phyloP scores from a whole-genome alignment of 139 green algal genomes.

The Penium margaritaceum region DNA sequence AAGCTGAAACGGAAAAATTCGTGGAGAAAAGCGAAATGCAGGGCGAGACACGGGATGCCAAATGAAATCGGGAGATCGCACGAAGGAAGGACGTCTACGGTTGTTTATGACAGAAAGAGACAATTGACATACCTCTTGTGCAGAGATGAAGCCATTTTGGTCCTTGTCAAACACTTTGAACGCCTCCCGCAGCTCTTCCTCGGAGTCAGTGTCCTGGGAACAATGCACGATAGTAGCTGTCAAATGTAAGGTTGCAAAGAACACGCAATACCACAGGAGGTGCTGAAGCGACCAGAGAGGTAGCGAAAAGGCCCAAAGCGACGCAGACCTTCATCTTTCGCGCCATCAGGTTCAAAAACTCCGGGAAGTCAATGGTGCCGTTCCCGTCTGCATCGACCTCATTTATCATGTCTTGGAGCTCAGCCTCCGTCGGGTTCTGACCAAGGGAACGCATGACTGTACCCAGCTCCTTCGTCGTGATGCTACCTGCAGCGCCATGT shows the following conservation, averaged over 20 bases:
- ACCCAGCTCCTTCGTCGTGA: constrained; percentile 84
- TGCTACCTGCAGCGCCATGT: constrained; percentile 50
- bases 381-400: constrained; percentile 98
- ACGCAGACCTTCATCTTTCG: constrained; percentile 91
- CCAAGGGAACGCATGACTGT: constrained; percentile 97
- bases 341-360: constrained; percentile 97
- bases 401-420: constrained; percentile 99
- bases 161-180: constrained; percentile 99
- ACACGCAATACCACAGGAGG: too few relatives aligned
- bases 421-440: constrained; percentile 97
- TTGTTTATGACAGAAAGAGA: too few relatives aligned
- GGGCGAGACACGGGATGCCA: too few relatives aligned
- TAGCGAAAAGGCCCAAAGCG: too few relatives aligned
- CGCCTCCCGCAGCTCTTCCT: constrained; percentile 95
- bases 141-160: constrained; percentile 96
- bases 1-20: constrained; percentile 64
- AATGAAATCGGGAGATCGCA: background rate
- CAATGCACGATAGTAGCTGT: too few relatives aligned
- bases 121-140: constrained; percentile 64
- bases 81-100: too few relatives aligned
- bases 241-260: too few relatives aligned
- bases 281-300: too few relatives aligned
- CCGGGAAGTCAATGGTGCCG: constrained; percentile 97
- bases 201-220: constrained; percentile 68
- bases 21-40: constrained; percentile 2